Conservation (phyloP, 257 asterid species). For the Plantago elongata region DNA sequence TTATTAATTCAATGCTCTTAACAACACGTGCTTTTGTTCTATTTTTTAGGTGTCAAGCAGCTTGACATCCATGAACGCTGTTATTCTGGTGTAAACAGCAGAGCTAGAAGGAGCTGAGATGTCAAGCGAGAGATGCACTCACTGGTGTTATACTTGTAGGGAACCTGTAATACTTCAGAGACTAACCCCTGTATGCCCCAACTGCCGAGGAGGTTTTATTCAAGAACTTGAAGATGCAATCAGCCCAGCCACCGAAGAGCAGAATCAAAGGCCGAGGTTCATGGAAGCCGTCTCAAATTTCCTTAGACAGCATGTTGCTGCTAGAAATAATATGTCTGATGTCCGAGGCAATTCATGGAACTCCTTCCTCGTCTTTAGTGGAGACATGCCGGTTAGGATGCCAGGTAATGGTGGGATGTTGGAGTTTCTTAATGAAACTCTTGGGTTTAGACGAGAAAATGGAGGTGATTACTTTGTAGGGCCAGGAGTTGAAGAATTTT, state of each 20-base stretch:
- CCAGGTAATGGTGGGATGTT: slow-evolving; percentile 63
- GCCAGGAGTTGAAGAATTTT: slow-evolving; percentile 81
- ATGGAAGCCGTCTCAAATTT: slow-evolving; percentile 67
- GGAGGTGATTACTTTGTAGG: slow-evolving; percentile 88
- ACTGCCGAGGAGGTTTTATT: slow-evolving; percentile 68
- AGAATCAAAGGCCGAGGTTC: slow-evolving; percentile 63
- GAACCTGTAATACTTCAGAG: slow-evolving; percentile 56
- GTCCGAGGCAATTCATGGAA: slow-evolving; percentile 50
- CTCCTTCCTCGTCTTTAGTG: slow-evolving; percentile 73
- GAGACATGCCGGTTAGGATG: slow-evolving; percentile 70
- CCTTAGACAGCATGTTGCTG: slow-evolving; percentile 54
- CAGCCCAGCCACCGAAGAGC: slow-evolving; percentile 34
- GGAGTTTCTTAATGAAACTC: slow-evolving; percentile 74
- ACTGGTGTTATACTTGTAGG: slow-evolving; percentile 83
- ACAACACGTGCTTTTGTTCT: slow-evolving; percentile 1
- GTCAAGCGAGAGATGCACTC: slow-evolving; percentile 57
- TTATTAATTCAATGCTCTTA: not conserved
- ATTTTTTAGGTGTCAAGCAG: slow-evolving; percentile 11
- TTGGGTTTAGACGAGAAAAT: slow-evolving; percentile 69
- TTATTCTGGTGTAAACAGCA: slow-evolving; percentile 15
- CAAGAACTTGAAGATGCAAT: slow-evolving; percentile 69
- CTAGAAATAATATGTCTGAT: slow-evolving; percentile 32
- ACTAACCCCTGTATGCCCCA: slow-evolving; percentile 41
- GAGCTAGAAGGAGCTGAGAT: slow-evolving; percentile 30
- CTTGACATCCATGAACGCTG: not conserved